Percentiles rank a stretch among this genome's conserved stretches.
Conservation (phyloP, 1,284 basidiomycete genomes). For the Pholiota adiposa region DNA sequence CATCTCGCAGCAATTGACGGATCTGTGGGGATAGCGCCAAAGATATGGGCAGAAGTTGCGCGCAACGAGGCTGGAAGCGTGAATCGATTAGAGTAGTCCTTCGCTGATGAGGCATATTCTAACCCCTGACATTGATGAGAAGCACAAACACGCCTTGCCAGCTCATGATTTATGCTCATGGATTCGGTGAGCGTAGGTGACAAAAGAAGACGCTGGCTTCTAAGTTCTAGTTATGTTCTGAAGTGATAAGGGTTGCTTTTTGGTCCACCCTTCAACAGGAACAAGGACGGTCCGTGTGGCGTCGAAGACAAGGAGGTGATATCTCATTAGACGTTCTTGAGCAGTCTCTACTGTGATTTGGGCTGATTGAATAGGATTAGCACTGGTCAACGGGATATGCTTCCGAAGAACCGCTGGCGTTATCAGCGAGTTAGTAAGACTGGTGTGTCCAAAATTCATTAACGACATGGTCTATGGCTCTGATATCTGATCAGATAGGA, state of each 20-base stretch:
- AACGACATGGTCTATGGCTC: background rate
- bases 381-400: background rate
- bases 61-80: slow-evolving; percentile 1
- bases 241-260: background rate
- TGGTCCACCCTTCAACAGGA: background rate
- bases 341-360: background rate
- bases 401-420: background rate
- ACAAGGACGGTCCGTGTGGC: background rate
- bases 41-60: slow-evolving; percentile 1
- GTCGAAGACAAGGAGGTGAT: background rate
- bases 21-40: slow-evolving; percentile 12
- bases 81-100: background rate
- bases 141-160: slow-evolving; percentile 3
- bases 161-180: slow-evolving; percentile 8
- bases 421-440: background rate
- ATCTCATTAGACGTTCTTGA: background rate
- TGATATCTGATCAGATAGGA: background rate
- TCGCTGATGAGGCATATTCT: slow-evolving; percentile 3
- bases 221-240: background rate
- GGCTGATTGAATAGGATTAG: background rate
- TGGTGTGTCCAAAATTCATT: background rate
- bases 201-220: background rate
- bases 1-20: slow-evolving; percentile 11
- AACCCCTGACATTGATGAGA: background rate
- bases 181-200: background rate